Base-by-base conservation (phyloP, 179 eudicot genomes). In the Gypsophila paniculata region DNA sequence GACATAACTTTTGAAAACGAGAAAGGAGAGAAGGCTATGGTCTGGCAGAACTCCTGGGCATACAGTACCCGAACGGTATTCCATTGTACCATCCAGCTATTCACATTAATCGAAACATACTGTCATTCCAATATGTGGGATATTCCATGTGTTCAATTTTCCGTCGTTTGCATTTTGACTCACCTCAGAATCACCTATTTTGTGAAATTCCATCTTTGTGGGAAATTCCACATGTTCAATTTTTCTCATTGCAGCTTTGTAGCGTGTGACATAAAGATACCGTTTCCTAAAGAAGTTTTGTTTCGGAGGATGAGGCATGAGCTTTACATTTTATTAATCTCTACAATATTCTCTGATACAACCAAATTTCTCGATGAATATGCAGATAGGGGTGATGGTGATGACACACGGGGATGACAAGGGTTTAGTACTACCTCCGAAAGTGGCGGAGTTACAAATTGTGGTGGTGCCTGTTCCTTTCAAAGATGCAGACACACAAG, bases 1-100 rank as follows among this genome's bases (percentile, higher is more conserved):
- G 99, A 95, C 58, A 92, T 95, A 29, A 89, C 86, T 62, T 92
- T 85, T 72, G 98, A 95, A 74, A 86, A 89, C 74, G 99, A 95
- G 57, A 92, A 90, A 65, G 93, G 99, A 60, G 96, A 86, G 71
- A 95, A 83, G 88, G 86, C 85, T 48, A 88, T 90, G 98, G 99
- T 89, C 32, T 95, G 99, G 99, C 99, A 90, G 83, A 95, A 95
- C 80, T 95, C 99, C 29, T 95, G 99, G 99, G 99, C 96, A 32
- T 95, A 95, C 76, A 92, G 96, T 76, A 92, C 99, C 44, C 72
- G 79, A 54, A 76, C 79, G 79, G 79, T 74, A 95, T 73, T 85
- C 59, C 59, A 26, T 32, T 70, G 32, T 68, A 12, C 23, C 11
- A 21, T 62, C 32, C 51, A 32, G 70, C 14, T 70, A 15, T 61